These are phyloP conservation scores for Chionographis japonica DNA, from an alignment of 106 monocot genomes.

Conservation along the genomic window DNA sequence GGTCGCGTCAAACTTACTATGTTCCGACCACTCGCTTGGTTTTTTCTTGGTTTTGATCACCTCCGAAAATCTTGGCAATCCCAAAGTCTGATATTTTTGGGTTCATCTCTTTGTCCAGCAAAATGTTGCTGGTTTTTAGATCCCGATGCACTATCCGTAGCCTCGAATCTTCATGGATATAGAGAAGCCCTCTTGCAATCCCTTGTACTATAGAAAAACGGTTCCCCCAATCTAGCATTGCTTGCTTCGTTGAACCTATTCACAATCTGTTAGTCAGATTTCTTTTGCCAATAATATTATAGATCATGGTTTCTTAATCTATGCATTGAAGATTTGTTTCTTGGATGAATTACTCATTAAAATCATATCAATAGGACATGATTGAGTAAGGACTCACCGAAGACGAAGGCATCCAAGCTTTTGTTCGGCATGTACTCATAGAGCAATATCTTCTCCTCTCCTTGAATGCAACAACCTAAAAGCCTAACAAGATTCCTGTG, in stretches of 20 bases:
- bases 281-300: no score
- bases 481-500: no score
- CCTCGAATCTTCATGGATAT: conserved; percentile 39
- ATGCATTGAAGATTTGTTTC: no score
- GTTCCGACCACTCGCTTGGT: conserved; percentile 18
- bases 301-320: no score
- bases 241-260: conserved; percentile 13
- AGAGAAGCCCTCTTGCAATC: conserved; percentile 22
- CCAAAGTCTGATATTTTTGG: conserved; percentile 41
- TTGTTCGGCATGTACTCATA: no score
- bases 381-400: no score
- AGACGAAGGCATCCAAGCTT: no score
- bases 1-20: conserved; percentile 8
- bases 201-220: conserved; percentile 22
- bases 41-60: conserved; percentile 1
- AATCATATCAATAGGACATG: no score
- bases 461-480: no score
- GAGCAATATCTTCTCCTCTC: no score
- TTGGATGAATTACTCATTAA: no score
- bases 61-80: conserved; percentile 18
- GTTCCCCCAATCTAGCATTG: conserved; percentile 12
- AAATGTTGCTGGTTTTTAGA: conserved; percentile 32
- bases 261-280: no score
- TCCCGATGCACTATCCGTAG: conserved; percentile 26
- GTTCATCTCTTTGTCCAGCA: conserved; percentile 24